These are phyloP conservation scores for Usnea hakonensis DNA, from an alignment of 495 filamentous ascomycete genomes.

Conservation along the genomic window DNA sequence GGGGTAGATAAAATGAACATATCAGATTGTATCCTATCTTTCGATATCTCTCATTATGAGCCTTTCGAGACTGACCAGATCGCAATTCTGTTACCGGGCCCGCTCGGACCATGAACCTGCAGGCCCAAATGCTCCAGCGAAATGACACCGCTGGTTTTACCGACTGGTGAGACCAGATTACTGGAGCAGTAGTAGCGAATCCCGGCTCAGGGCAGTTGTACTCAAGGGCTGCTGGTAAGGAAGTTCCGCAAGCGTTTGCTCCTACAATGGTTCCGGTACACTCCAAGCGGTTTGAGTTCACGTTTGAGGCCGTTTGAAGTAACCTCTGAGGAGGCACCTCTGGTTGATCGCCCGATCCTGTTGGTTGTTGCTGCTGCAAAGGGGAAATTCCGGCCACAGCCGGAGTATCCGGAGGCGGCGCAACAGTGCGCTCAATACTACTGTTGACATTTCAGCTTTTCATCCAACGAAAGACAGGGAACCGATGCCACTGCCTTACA, in stretches of 20 bases:
- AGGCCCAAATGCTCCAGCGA: slow-evolving; percentile 8
- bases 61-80: slow-evolving; percentile 3
- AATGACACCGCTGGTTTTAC: slow-evolving; percentile 8
- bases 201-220: background rate
- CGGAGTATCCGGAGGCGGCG: background rate
- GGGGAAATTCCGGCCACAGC: background rate
- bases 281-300: background rate
- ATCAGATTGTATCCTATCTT: slow-evolving; percentile 13
- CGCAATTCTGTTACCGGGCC: slow-evolving; percentile 9
- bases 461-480: background rate
- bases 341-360: background rate
- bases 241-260: background rate
- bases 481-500: slow-evolving; percentile 7
- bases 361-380: slow-evolving; percentile 7
- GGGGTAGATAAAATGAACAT: slow-evolving; percentile 11
- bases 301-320: background rate
- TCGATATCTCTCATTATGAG: slow-evolving; percentile 11
- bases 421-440: background rate
- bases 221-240: background rate
- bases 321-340: slow-evolving; percentile 5
- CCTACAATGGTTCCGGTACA: background rate
- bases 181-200: background rate
- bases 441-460: slow-evolving; percentile 6
- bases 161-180: slow-evolving; percentile 5
- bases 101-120: slow-evolving; percentile 15